Percentiles rank a stretch among this genome's conserved stretches.
Conservation (phyloP, 2,329 filamentous ascomycete species). For the Colletotrichum zoysiae region DNA sequence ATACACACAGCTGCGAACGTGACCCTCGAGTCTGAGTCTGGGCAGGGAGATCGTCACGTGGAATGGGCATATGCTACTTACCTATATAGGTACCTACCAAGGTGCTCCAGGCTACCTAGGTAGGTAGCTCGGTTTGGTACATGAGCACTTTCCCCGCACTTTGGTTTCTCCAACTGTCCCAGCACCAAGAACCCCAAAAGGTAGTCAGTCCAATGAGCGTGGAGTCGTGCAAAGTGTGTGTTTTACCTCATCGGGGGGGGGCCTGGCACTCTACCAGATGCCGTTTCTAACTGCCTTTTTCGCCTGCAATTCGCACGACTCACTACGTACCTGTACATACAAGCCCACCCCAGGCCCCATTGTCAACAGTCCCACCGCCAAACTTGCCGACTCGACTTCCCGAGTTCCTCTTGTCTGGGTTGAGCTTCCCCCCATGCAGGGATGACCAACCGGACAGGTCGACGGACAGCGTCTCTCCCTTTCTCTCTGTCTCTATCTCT, state of each 20-base stretch:
- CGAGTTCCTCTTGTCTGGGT: constrained; percentile 28
- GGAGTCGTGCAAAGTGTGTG: not conserved
- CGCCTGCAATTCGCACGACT: not conserved
- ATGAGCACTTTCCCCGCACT: constrained; percentile 32
- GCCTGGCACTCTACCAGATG: not conserved
- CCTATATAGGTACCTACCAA: not conserved
- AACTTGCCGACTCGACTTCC: constrained; percentile 41
- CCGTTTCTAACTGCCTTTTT: constrained; percentile 22
- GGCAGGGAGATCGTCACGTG: not conserved
- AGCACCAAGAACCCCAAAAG: constrained; percentile 22
- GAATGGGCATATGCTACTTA: not conserved
- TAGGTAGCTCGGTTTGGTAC: not conserved
- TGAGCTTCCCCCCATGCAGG: constrained; percentile 22
- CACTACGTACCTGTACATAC: not conserved
- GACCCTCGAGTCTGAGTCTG: not conserved
- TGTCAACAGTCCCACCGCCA: constrained; percentile 22
- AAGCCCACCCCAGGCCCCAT: constrained; percentile 4
- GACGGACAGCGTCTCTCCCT: constrained; percentile 1
- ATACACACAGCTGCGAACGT: not conserved
- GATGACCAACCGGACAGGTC: constrained; percentile 27
- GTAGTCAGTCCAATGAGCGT: too few species aligned
- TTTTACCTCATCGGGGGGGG: not conserved
- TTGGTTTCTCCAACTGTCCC: constrained; percentile 33
- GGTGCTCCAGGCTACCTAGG: not conserved
- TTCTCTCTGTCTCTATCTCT: not conserved